phyloP scores from a whole-genome alignment of 805 yeast species.

The Wickerhamomyces subpelliculosus region DNA sequence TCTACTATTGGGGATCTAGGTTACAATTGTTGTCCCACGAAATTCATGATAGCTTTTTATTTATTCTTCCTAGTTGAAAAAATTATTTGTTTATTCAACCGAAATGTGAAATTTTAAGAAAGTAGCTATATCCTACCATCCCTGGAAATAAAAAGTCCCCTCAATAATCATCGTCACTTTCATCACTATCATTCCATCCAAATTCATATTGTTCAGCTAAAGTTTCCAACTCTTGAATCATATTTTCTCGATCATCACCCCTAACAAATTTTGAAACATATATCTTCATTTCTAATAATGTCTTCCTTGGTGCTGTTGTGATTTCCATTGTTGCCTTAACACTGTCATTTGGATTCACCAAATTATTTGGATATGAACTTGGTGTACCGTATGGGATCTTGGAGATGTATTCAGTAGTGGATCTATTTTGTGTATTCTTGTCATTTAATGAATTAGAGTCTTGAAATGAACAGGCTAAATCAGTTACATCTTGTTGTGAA shows the following conservation, averaged over 20 bases:
- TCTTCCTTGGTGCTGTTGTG: slow-evolving; percentile 11
- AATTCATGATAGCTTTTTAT: too few relatives aligned
- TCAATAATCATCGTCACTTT: slow-evolving; percentile 30
- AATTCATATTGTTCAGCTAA: slow-evolving; percentile 40
- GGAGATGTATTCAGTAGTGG: slow-evolving; percentile 4
- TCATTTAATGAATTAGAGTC: too few relatives aligned
- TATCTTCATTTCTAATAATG: slow-evolving; percentile 19
- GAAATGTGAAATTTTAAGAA: too few relatives aligned
- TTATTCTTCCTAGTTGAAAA: too few relatives aligned
- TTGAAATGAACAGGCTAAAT: too few relatives aligned
- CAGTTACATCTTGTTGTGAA: neutral
- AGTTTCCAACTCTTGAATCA: slow-evolving; percentile 40
- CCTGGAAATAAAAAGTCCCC: too few relatives aligned
- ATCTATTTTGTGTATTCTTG: slow-evolving; percentile 1
- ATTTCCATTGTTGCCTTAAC: slow-evolving; percentile 15
- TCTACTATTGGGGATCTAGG: too few relatives aligned
- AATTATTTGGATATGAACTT: slow-evolving; percentile 28
- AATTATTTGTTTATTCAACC: too few relatives aligned
- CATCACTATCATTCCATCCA: slow-evolving; percentile 41
- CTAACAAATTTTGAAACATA: slow-evolving; percentile 24
- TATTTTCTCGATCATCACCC: slow-evolving; percentile 47
- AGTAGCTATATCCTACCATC: too few relatives aligned
- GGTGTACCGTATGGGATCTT: slow-evolving; percentile 13
- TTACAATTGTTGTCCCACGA: too few relatives aligned
- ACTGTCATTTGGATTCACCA: slow-evolving; percentile 8